Conservation (phyloP, 345 rosid genomes). For the Excoecaria agallocha region DNA sequence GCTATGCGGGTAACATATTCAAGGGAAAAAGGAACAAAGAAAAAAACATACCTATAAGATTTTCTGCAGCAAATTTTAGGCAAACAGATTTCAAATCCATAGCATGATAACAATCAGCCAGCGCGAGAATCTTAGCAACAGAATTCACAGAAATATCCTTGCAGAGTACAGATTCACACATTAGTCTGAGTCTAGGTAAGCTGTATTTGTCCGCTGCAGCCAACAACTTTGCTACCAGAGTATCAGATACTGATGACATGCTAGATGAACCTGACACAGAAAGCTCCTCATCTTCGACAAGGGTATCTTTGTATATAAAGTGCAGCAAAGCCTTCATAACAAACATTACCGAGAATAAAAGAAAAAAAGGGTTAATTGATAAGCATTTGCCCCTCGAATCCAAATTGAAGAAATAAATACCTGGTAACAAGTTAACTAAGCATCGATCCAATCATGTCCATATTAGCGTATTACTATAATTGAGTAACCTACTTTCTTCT, state of each 20-base stretch:
- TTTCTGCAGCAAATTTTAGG: conserved; percentile 87
- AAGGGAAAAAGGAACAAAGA: conserved; percentile 7
- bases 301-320: conserved; percentile 71
- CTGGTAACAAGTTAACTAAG: background rate
- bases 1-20: background rate
- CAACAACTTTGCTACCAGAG: conserved; percentile 68
- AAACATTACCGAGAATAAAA: conserved; percentile 22
- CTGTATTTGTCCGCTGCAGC: conserved; percentile 82
- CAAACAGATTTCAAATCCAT: conserved; percentile 73
- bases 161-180: conserved; percentile 90
- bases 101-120: conserved; percentile 76
- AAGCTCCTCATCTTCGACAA: conserved; percentile 64
- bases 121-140: conserved; percentile 71
- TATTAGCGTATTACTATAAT: background rate
- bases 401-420: background rate
- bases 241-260: conserved; percentile 48
- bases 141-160: conserved; percentile 72
- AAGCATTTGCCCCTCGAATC: background rate
- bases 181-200: conserved; percentile 73
- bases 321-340: conserved; percentile 69
- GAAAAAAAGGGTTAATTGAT: conserved; percentile 10
- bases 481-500: background rate
- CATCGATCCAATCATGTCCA: background rate
- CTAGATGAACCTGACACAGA: conserved; percentile 48
- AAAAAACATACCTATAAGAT: conserved; percentile 64